Base-by-base conservation (phyloP, 108 stramenopile species). In the Discostella pseudostelligera region DNA sequence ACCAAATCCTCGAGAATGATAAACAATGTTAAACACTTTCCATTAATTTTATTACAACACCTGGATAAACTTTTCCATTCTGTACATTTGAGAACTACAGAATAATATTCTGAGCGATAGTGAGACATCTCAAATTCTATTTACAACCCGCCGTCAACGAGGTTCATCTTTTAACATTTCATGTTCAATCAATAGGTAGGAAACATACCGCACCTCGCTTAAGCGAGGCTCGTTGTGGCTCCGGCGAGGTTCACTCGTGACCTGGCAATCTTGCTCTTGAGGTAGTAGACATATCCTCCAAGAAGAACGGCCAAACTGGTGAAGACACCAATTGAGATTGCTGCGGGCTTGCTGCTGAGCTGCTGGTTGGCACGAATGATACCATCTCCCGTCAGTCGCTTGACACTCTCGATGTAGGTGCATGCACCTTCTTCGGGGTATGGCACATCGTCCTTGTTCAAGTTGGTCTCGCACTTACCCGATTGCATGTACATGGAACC, bases 371-470 rank as follows among this genome's bases (percentile, higher is more conserved):
- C 81, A 69, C 90, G 81, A 65, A 93, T 93, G 57, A 93, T 87
- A 68, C 91, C 91, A 70, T 93, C 88, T 12, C 67, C 74, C 39
- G 82, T 86, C 56, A 93, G 78, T 61, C 85, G 66, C 74, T 93
- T 93, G 67, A 93, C 85, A 20, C 91, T 87, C 59, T 87, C 85
- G 47, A 93, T 86, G 83, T 87, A 93, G 25, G 79, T 74, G 64
- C 91, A 93, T 7, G 91, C 85, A 20, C 79, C 81, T 51, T 88
- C 87, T 48, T 89, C 88, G 62, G 88, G 84, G 74, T 89, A 87
- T 62, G 79, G 78, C 22, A 89, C 72, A 51, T 65, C 65, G 12
- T 61, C 59, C 73, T 56, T 44, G 29, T 67, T 64, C 26, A 92
- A 81, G 45, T 83, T 72, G 29, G 79, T 79, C 58, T 93, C 92